Evolutionary conservation across 441 rosid genomes (phyloP).

Genomic region (Euphorbia schlechtendalii): DNA sequence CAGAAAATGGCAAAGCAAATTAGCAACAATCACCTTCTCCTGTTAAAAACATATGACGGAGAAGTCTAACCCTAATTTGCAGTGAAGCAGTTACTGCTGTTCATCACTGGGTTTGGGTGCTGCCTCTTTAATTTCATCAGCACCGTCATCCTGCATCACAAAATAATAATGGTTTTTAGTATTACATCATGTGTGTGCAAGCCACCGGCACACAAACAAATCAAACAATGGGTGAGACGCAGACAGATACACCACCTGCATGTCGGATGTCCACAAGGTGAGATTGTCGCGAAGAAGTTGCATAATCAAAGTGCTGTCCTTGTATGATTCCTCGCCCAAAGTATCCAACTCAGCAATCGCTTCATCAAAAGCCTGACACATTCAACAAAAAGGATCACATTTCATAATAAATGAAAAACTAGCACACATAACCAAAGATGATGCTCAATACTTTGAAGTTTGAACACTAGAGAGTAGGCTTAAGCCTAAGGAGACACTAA

Average conservation of each 20-base stretch:
- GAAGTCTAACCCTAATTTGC: conserved; percentile 37
- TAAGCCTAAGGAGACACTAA: too few species aligned
- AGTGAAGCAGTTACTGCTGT: conserved; percentile 23
- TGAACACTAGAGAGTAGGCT: too few species aligned
- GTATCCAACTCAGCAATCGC: conserved; percentile 67
- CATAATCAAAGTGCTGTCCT: conserved; percentile 74
- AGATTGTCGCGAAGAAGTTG: conserved; percentile 76
- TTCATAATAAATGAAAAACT: too few species aligned
- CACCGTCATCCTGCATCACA: conserved; percentile 61
- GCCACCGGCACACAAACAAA: not conserved
- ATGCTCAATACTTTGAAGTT: too few species aligned
- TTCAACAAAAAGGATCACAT: not conserved
- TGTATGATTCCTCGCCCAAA: conserved; percentile 70
- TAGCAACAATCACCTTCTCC: conserved; percentile 48
- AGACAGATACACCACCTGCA: conserved; percentile 35
- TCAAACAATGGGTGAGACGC: not conserved
- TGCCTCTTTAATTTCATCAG: conserved; percentile 86
- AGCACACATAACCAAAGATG: too few species aligned
- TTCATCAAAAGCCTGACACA: conserved; percentile 56
- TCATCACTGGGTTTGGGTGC: conserved; percentile 52
- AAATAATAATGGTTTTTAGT: not conserved
- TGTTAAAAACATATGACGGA: conserved; percentile 41
- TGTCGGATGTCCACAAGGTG: conserved; percentile 74
- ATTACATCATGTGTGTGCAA: not conserved
- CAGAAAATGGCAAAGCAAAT: conserved; percentile 22